Conservation (phyloP, 768 basidiomycete species). For the Lenzites betulinus region DNA sequence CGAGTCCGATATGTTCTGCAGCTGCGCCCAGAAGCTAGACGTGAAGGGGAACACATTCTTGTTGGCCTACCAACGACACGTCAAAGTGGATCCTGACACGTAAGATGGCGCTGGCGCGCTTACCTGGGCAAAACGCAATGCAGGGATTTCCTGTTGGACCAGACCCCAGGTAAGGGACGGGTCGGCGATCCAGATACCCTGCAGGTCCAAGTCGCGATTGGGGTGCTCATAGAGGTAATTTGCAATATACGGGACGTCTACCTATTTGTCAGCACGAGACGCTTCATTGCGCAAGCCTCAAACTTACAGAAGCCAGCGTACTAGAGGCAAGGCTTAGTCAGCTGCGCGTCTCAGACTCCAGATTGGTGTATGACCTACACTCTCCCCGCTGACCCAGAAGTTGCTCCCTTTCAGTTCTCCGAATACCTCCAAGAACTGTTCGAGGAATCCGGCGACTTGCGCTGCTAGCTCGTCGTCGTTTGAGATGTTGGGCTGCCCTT, state of each 20-base stretch:
- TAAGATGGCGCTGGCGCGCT: constrained; percentile 24
- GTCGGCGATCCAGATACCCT: constrained; percentile 72
- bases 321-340: not conserved
- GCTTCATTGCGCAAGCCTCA: not conserved
- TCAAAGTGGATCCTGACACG: not conserved
- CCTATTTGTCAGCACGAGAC: constrained; percentile 25
- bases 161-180: constrained; percentile 60
- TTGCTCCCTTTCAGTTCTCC: constrained; percentile 69
- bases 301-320: constrained; percentile 36
- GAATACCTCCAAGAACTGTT: constrained; percentile 74
- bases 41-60: constrained; percentile 63
- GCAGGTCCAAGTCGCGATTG: constrained; percentile 50
- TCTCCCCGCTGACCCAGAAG: constrained; percentile 71
- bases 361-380: constrained; percentile 46
- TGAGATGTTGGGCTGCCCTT: constrained; percentile 61
- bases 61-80: constrained; percentile 42
- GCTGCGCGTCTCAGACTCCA: not conserved
- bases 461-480: constrained; percentile 60
- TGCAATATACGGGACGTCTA: constrained; percentile 70
- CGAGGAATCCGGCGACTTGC: constrained; percentile 54
- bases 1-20: constrained; percentile 37
- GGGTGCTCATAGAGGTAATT: constrained; percentile 68
- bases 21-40: constrained; percentile 47
- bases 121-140: constrained; percentile 58
- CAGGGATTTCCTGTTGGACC: constrained; percentile 70